phyloP scores from a whole-genome alignment of 1,284 basidiomycete species.

The Sanghuangporus baumii region DNA sequence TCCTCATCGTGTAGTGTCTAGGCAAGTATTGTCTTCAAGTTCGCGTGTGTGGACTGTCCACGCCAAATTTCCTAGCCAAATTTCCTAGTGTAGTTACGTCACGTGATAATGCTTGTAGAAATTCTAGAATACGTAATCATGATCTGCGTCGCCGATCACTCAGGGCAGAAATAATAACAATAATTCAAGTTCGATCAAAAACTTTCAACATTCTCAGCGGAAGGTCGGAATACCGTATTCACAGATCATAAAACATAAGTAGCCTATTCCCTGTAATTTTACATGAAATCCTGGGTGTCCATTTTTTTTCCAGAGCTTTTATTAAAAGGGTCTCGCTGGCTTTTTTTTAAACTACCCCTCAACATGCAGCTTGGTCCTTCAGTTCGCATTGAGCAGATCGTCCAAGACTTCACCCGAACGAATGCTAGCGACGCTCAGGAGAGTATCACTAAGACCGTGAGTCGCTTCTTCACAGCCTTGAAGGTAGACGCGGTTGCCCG shows the following conservation, averaged over 20 bases:
- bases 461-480: slow-evolving; percentile 54
- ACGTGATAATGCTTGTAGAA: no score
- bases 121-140: no score
- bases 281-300: background rate
- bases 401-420: slow-evolving; percentile 45
- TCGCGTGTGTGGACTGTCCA: background rate
- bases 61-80: background rate
- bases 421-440: slow-evolving; percentile 46
- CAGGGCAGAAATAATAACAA: no score
- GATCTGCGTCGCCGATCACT: no score
- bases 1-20: slow-evolving; percentile 49
- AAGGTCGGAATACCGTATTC: no score
- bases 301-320: background rate
- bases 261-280: background rate
- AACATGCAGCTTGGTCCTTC: background rate
- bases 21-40: background rate
- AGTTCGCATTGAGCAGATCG: slow-evolving; percentile 27
- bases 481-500: slow-evolving; percentile 43
- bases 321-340: background rate
- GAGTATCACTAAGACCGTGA: slow-evolving; percentile 53
- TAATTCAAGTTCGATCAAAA: no score
- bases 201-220: no score
- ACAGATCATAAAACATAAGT: no score
- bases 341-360: background rate
- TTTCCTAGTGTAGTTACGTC: background rate